Base-by-base conservation (phyloP, 495 filamentous ascomycete species). In the Ramalina intermedia region DNA sequence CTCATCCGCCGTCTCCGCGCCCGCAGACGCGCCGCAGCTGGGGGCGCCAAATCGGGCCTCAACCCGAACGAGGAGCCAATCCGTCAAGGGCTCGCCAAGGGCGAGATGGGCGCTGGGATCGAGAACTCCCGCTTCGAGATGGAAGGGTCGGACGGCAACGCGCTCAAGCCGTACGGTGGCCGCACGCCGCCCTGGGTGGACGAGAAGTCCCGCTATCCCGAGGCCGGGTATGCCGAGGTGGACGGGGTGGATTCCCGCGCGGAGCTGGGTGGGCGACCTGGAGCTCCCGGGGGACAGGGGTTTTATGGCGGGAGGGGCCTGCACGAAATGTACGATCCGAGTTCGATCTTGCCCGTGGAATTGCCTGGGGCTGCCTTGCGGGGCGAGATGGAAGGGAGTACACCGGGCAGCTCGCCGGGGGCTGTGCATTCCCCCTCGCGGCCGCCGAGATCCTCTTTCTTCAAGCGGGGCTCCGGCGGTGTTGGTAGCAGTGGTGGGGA, bases 91-190 rank as follows among this genome's bases (percentile, higher is more conserved):
- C 52, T 58, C 39, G 48, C 40, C n/a, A 57, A 59, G 42, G 48
- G 29, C 18, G 57, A 59, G 42, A 48, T 59, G n/a, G 84, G 37
- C 40, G 46, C 53, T 21, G 57, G 41, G 21, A 40, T 36, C 17
- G 48, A 59, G 18, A 38, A 56, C 42, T 33, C 46, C 16, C 23
- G 45, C 27, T 50, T 17, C 37, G 57, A 57, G 41, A 53, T 58
- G 49, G 46, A 29, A 43, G 46, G 52, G 23, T 53, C 53, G 17
- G 50, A 44, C 41, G 41, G 37, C 26, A 45, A 48, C 13, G 44
- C 41, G 27, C 33, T 36, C 1, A 51, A 42, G 35, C 38, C 46
- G 29, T 33, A 53, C 16, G 40, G 44, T 37, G 44, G 46, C 26
- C 41, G 23, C 37, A 42, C 37, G 18, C 36, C 40, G 11, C 35